Conservation (phyloP, 345 rosid species). For the Rhodamnia argentea region DNA sequence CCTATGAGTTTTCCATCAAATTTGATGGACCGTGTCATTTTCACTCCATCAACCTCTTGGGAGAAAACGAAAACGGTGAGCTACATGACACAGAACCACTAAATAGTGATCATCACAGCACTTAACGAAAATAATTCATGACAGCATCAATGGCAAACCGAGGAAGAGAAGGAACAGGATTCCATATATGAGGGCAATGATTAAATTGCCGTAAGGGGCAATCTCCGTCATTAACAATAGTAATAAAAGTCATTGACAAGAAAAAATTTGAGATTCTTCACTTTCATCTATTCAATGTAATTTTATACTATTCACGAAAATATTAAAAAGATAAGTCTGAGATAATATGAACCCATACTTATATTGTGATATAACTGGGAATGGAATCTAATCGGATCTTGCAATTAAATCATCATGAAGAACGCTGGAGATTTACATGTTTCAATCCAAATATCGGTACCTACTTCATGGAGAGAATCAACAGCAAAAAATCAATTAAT, state of each 20-base stretch:
- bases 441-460: background rate
- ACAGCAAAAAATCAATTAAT: background rate
- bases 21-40: background rate
- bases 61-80: background rate
- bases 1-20: background rate
- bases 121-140: background rate
- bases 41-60: background rate
- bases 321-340: background rate
- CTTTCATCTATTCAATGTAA: background rate
- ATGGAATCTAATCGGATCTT: background rate
- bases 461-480: background rate
- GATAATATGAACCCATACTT: background rate
- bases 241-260: background rate
- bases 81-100: background rate
- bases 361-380: background rate
- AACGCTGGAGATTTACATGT: too few species aligned
- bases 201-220: background rate
- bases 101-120: background rate
- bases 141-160: background rate
- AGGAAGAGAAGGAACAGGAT: background rate
- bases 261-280: background rate
- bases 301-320: background rate
- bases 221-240: background rate
- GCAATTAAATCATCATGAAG: background rate
- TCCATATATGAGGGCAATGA: background rate